Evolutionary conservation across 768 basidiomycete species (phyloP), one percentile per base, ranked within the genome.

Genomic region (Mycena sanguinolenta): DNA sequence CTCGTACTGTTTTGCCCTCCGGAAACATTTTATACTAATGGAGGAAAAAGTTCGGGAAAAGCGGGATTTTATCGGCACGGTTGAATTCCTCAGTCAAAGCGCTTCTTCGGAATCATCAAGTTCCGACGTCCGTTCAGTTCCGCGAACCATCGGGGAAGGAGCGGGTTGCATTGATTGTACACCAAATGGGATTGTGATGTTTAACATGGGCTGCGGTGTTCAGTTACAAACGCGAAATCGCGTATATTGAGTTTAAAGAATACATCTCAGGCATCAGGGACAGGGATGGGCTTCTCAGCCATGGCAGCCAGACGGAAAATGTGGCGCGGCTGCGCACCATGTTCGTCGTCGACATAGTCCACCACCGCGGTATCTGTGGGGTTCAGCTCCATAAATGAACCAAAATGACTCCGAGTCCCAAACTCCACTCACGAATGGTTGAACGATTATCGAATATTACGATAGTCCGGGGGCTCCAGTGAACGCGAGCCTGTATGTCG

Each of bases 401-500:
- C 34, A 53, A 53, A 14, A 1, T 32, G n/a, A n/a, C n/a, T n/a
- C n/a, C n/a, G 21, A 3, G 13, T 44, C 27, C 0, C 28, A 44
- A 30, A 10, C 14, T 19, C 12, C 19, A 69, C 67, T 63, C 57
- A 69, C 68, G 68, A 10, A 69, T 50, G 3, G 68, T 69, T 4
- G 68, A 69, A 25, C 71, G 62, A 44, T 72, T 74, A 32, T 71
- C 73, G 36, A 65, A 69, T 38, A 73, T 66, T 0, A 68, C 78
- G 32, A 77, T 69, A 9, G 75, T 77, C 21, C 69, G 69, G 0
- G 77, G 77, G 32, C 73, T 65, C 76, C 76, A 79, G 38, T 72
- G 72, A 16, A 76, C 77, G 25, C 78, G 72, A 0, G 71, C 74
- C 49, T 77, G 77, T 34, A 79, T 74, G 38, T 78, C 78, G 36